Evolutionary conservation across 163 green algal species (phyloP).

Genomic region (Dunaliella salina): DNA sequence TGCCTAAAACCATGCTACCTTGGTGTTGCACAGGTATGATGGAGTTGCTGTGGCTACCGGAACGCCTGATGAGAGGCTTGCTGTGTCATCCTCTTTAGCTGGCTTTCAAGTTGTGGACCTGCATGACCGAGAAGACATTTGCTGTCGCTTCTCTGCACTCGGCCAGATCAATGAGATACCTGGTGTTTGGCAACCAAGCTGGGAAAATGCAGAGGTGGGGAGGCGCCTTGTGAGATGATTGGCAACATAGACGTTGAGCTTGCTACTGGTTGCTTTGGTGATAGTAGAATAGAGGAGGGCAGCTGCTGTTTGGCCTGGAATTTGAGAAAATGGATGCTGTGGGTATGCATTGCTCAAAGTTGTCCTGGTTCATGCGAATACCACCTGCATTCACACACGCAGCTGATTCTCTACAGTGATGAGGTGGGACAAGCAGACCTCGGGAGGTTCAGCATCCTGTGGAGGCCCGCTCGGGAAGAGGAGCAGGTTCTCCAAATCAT

Average conservation of each 20-base stretch:
- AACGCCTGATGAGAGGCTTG: not conserved
- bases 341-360: no score
- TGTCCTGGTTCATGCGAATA: no score
- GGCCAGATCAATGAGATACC: not conserved
- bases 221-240: no score
- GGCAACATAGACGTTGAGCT: no score
- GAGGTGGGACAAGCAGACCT: not conserved
- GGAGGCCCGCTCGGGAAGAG: not conserved
- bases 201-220: not conserved
- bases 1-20: no score
- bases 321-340: no score
- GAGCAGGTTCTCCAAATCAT: not conserved
- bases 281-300: no score
- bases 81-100: not conserved
- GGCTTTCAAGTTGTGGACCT: not conserved
- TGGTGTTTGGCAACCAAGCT: not conserved
- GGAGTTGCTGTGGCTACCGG: not conserved
- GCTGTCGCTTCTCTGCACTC: not conserved
- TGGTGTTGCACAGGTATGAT: not conserved
- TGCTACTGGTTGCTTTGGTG: no score
- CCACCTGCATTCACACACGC: no score
- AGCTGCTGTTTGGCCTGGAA: no score
- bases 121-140: not conserved
- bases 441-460: not conserved
- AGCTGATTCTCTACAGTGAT: not conserved